Evolutionary conservation across 169 alveolate species (phyloP).

Genomic region (Plasmodium vivax): DNA sequence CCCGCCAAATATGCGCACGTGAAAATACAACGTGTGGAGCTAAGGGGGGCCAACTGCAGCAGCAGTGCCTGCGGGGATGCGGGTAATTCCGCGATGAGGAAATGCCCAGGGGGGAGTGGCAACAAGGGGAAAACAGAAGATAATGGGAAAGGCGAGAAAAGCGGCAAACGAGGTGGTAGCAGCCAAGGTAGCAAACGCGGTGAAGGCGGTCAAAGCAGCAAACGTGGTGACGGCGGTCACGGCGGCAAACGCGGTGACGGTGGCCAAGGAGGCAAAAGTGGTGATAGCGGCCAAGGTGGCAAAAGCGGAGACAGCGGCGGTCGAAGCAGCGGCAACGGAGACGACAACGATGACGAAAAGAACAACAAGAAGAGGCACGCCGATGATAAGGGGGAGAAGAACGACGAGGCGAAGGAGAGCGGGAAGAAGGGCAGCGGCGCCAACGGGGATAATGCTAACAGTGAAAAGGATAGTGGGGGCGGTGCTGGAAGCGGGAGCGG

Average conservation of each 20-base stretch:
- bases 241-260: not conserved
- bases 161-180: not conserved
- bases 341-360: conserved; percentile 4
- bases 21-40: not conserved
- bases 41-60: not conserved
- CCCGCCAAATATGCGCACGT: not conserved
- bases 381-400: conserved; percentile 15
- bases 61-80: not conserved
- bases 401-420: conserved; percentile 7
- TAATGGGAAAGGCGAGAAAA: not conserved
- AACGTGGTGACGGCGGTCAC: not conserved
- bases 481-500: not conserved
- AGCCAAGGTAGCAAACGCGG: not conserved
- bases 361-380: not conserved
- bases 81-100: not conserved
- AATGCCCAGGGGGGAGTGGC: not conserved
- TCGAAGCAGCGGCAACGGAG: not conserved
- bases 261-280: not conserved
- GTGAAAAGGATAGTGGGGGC: not conserved
- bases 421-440: not conserved
- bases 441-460: not conserved
- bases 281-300: not conserved
- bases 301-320: not conserved
- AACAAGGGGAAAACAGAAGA: not conserved
- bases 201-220: not conserved